A percentile compares a stretch with the other conserved stretches of the same genome.
phyloP scores from a whole-genome alignment of 768 basidiomycete species.

The Amanita jacksonii region DNA sequence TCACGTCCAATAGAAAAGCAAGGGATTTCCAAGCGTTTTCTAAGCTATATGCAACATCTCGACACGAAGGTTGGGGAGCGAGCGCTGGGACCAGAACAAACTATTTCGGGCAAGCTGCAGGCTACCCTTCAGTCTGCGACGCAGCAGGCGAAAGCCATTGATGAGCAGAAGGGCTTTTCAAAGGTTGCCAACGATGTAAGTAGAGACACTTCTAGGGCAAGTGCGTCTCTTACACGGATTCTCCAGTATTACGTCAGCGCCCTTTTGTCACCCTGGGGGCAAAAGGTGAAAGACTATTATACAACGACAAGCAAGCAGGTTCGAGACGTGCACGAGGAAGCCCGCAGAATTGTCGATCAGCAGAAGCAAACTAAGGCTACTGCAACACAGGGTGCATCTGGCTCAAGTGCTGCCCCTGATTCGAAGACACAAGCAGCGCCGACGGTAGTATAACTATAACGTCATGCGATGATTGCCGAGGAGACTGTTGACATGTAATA shows the following conservation, averaged over 20 bases:
- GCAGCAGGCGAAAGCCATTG: conserved; percentile 62
- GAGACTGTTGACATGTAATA: background rate
- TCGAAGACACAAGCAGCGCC: background rate
- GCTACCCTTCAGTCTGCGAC: conserved; percentile 53
- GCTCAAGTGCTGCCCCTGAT: background rate
- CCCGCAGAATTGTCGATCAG: conserved; percentile 62
- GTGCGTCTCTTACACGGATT: conserved; percentile 2
- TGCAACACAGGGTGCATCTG: background rate
- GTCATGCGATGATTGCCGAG: background rate
- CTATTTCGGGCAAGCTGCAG: conserved; percentile 65
- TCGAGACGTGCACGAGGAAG: conserved; percentile 89
- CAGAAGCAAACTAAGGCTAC: conserved; percentile 32
- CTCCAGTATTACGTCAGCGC: conserved; percentile 71
- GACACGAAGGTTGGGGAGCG: conserved; percentile 64
- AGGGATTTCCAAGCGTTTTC: conserved; percentile 83
- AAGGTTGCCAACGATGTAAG: conserved; percentile 62
- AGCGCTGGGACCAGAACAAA: conserved; percentile 73
- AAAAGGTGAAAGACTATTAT: conserved; percentile 75
- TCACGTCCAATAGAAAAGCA: conserved; percentile 43
- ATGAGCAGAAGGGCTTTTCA: conserved; percentile 72
- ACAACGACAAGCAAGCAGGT: conserved; percentile 84
- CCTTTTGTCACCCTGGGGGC: conserved; percentile 65
- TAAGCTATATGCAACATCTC: conserved; percentile 64
- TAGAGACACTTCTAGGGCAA: background rate
- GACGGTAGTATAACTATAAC: background rate